Conservation (phyloP, 345 rosid genomes). For the Syzygium aqueum region DNA sequence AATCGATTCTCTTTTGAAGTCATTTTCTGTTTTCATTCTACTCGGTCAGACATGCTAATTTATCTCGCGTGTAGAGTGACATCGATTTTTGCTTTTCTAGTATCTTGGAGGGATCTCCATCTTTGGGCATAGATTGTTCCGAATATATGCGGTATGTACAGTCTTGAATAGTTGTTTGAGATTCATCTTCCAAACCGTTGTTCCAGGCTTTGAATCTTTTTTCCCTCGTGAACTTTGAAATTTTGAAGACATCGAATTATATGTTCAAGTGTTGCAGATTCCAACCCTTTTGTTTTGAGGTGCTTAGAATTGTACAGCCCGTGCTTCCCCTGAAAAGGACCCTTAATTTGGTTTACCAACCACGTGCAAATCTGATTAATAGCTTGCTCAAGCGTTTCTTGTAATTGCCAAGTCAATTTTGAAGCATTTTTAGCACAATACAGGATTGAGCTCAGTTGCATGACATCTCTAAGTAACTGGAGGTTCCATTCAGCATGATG, state of each 20-base stretch:
- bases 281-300: neutral
- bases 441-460: neutral
- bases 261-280: neutral
- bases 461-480: slow-evolving; percentile 7
- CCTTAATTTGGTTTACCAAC: neutral
- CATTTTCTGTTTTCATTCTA: neutral
- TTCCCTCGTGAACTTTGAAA: neutral
- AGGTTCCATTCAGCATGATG: slow-evolving; percentile 86
- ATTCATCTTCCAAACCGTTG: neutral
- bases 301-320: neutral
- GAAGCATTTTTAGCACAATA: neutral
- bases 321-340: neutral
- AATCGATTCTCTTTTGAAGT: neutral
- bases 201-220: neutral
- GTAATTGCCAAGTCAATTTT: neutral
- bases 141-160: slow-evolving; percentile 56
- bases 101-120: slow-evolving; percentile 80
- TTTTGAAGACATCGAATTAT: neutral
- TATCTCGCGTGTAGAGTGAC: neutral
- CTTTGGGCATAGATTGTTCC: slow-evolving; percentile 73
- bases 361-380: neutral
- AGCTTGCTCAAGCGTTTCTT: neutral
- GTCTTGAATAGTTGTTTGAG: neutral
- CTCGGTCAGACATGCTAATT: neutral
- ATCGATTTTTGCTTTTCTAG: slow-evolving; percentile 21